These are phyloP conservation scores for Penicillium flavigenum DNA, from an alignment of 495 filamentous ascomycete genomes.

Conservation along the genomic window DNA sequence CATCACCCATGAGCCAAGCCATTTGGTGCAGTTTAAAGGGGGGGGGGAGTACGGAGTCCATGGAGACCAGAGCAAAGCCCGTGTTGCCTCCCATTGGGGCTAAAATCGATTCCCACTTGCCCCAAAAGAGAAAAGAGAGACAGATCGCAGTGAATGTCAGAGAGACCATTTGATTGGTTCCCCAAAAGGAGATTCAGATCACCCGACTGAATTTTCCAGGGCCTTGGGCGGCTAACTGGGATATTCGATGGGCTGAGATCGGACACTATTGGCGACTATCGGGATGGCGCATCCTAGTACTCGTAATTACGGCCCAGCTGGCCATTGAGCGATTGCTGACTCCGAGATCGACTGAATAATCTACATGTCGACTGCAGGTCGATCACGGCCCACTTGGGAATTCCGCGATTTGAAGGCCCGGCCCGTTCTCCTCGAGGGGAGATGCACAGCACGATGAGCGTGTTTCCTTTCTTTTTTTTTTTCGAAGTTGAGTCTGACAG, in stretches of 20 bases:
- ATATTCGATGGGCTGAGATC: conserved; percentile 32
- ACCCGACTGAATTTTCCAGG: conserved; percentile 27
- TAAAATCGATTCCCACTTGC: background rate
- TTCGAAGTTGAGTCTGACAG: conserved; percentile 8
- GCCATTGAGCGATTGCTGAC: conserved; percentile 12
- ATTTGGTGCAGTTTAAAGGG: background rate
- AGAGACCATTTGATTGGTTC: background rate
- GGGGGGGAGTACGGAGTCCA: background rate
- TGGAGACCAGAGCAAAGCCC: background rate
- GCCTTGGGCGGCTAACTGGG: conserved; percentile 42
- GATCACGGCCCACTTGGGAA: conserved; percentile 31
- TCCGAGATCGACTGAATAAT: conserved; percentile 18
- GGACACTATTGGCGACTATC: conserved; percentile 33
- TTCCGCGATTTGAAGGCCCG: conserved; percentile 27
- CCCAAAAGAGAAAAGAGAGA: conserved; percentile 1
- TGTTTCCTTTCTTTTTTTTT: conserved; percentile 11
- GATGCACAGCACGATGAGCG: conserved; percentile 9
- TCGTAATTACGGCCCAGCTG: conserved; percentile 13
- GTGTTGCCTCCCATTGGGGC: background rate
- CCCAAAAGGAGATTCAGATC: conserved; percentile 21
- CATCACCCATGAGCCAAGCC: background rate
- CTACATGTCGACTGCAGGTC: conserved; percentile 30
- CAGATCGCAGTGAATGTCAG: background rate
- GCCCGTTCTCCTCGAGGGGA: conserved; percentile 29
- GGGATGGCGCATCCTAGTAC: conserved; percentile 26